phyloP scores from a whole-genome alignment of 768 basidiomycete species.

The Mycena crocata region DNA sequence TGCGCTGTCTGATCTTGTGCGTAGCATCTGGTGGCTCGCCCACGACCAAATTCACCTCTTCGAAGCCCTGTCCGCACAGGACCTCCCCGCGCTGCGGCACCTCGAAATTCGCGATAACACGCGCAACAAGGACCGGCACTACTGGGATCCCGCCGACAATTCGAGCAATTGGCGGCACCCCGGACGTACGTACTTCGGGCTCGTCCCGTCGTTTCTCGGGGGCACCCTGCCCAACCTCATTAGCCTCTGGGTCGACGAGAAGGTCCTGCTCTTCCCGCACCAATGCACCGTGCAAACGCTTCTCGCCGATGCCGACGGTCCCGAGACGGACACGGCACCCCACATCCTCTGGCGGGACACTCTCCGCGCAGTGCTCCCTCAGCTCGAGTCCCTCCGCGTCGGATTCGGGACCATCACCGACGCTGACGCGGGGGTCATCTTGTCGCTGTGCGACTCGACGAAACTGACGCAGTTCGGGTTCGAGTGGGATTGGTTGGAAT shows the following conservation, averaged over 20 bases:
- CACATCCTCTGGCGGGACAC: neutral
- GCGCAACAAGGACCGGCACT: conserved; percentile 10
- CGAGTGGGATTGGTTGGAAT: conserved; percentile 27
- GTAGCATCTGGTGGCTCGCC: conserved; percentile 25
- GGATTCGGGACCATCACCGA: conserved; percentile 25
- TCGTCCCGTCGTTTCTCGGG: conserved; percentile 28
- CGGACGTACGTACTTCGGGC: conserved; percentile 27
- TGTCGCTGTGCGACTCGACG: conserved; percentile 12
- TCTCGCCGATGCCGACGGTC: too few species aligned
- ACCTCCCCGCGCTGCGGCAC: conserved; percentile 23
- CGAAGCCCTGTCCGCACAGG: conserved; percentile 25
- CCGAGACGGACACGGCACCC: neutral
- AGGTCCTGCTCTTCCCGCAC: conserved; percentile 8
- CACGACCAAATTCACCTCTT: conserved; percentile 28
- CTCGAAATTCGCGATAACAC: conserved; percentile 36
- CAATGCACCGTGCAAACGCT: neutral
- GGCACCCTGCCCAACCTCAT: conserved; percentile 30
- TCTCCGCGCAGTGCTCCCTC: conserved; percentile 9
- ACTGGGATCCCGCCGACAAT: conserved; percentile 17
- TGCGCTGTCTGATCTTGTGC: neutral
- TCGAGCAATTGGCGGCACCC: neutral
- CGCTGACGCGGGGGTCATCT: conserved; percentile 1
- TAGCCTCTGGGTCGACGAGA: conserved; percentile 36
- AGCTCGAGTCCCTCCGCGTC: conserved; percentile 25
- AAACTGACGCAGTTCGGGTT: conserved; percentile 27